Base-by-base conservation (phyloP, 352 stramenopile genomes). In the Blastocystis sp. region DNA sequence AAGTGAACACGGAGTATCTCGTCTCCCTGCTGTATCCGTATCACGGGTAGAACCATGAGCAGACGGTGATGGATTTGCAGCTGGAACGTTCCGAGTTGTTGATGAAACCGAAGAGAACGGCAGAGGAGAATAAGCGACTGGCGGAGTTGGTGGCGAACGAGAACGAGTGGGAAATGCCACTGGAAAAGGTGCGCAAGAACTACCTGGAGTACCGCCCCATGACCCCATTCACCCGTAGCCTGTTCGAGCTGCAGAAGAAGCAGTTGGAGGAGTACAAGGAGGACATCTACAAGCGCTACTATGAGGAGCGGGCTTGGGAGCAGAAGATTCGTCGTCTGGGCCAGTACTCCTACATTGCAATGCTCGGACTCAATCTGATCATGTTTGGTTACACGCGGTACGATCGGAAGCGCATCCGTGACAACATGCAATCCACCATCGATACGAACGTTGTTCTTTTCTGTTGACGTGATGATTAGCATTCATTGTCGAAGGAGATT, bases 201-300 rank as follows among this genome's bases (percentile, higher is more conserved):
- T 81, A 81, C 71, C 53, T 62, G 34, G 71, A 64, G 71, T 81
- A 34, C 28, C 4, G 19, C 4, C 19, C 17, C 9, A 43, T 9
- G 17, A 38, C 17, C 0, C 21, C 1, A 53, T 43, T 81, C 23
- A 17, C n/a, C 23, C 10, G 17, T 81, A 81, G 71, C n/a, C 45
- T 81, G 1, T 81, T 81, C 66, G 71, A 81, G 23, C 43, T 60
- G 43, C 71, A 81, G 45, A 81, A 81, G 71, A 53, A 41, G 38
- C 71, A 81, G 45, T 21, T 81, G 56, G 71, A 81, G 43, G 71
- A 81, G 43, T 81, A 81, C 60, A 81, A 81, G 48, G 71, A 81
- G 17, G 52, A 81, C 10, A 81, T 81, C 14, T 81, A 81, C 71
- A 81, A 81, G 43, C 71, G 71, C 14, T 81, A 81, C 43, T 81